Conservation (phyloP, 2,329 filamentous ascomycete species). For the Microascus cirrosus region DNA sequence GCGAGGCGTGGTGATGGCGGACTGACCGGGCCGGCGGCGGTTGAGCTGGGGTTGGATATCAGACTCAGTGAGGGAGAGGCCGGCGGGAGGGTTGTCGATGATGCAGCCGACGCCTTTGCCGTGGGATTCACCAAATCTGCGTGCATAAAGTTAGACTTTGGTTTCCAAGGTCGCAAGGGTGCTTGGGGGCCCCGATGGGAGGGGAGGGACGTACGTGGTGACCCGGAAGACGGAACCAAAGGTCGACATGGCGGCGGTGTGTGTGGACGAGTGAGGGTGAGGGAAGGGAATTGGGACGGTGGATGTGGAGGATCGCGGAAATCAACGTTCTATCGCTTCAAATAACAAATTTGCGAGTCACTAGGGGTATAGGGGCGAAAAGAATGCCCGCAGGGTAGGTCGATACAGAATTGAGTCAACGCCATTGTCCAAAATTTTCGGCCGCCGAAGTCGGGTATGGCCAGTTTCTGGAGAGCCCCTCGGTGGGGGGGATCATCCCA, state of each 20-base stretch:
- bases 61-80: constrained; percentile 70
- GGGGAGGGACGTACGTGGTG: constrained; percentile 53
- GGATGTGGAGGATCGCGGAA: neutral
- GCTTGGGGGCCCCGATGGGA: neutral
- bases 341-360: neutral
- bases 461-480: neutral
- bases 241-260: constrained; percentile 58
- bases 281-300: neutral
- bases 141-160: constrained; percentile 4
- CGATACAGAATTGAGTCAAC: neutral
- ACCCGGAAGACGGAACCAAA: constrained; percentile 76
- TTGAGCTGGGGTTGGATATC: constrained; percentile 95
- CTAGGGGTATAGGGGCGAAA: neutral
- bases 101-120: constrained; percentile 91
- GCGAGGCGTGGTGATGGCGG: constrained; percentile 78
- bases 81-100: constrained; percentile 83
- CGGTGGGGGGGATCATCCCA: neutral
- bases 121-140: constrained; percentile 55
- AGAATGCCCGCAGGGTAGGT: neutral
- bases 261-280: constrained; percentile 8
- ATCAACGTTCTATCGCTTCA: neutral
- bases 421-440: neutral
- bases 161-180: neutral
- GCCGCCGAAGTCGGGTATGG: neutral
- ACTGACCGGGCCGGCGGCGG: constrained; percentile 79